Base-by-base conservation (phyloP, 1,284 basidiomycete genomes). In the Butyriboletus appendiculatus region DNA sequence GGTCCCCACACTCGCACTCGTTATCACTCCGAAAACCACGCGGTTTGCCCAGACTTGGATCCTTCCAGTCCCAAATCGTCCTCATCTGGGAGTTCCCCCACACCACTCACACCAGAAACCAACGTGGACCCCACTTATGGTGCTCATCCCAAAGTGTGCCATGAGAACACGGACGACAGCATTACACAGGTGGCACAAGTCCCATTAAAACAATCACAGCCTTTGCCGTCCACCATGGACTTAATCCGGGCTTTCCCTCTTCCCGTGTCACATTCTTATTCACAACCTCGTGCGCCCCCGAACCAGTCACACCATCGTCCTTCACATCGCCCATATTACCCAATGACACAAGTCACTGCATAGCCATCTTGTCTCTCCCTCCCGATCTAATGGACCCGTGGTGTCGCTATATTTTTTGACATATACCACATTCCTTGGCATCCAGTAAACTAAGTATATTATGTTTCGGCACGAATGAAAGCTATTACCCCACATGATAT, bases 371-470 rank as follows among this genome's bases (percentile, higher is more conserved):
- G n/a, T 8, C 16, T 39, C 4, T 42, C 16, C 4, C 48, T 2
- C 24, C 16, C 26, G 1, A 20, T 52, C 35, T 47, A 16, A 33
- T 26, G 35, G 45, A 45, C 45, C 37, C 40, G 70, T 72, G 66
- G 67, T 68, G 68, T 70, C 62, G 50, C 56, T 61, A 71, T 68
- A 70, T 69, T 71, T 72, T 67, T 55, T 61, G 64, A 65, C 66
- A 63, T 59, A 66, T 69, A 65, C 65, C 64, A 56, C 63, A 53
- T 34, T 32, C 28, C 0, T 53, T 55, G 14, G 39, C 53, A 67
- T 53, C 45, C 48, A 43, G 43, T 48, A 49, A 26, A 45, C 2
- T 59, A 12, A 12, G 30, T 32, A 42, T 40, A 33, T 26, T 14
- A 34, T 57, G 41, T 41, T n/a, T 42, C 30, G 28, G 18, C 3